Evolutionary conservation across 768 basidiomycete genomes (phyloP), one percentile per base, ranked within the genome.

Genomic region (Coprinopsis strossmayeri): DNA sequence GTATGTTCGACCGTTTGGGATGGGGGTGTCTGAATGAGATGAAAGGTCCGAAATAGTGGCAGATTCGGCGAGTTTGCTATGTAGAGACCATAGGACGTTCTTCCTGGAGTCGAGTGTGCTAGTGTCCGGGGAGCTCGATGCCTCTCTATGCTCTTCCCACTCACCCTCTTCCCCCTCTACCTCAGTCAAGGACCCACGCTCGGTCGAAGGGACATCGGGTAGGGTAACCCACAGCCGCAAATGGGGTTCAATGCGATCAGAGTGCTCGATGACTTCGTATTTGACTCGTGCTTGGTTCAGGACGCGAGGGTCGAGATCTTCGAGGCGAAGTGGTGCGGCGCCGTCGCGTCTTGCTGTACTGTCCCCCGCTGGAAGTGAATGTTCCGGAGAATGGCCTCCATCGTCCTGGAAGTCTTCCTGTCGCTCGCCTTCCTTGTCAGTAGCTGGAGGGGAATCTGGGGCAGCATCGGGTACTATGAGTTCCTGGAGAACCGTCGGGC

Each of bases 241-340:
- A 21, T 75, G 74, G 1, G 84, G 81, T 46, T 81, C 76, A 35
- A 79, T 72, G 23, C 65, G 65, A 25, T 76, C 71, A 1, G 73
- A 68, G 25, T 68, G 64, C 24, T 62, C 65, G 37, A 65, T 66
- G 45, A 87, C 64, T 61, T 87, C 83, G 56, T 87, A 88, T 3
- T 74, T 63, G 20, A 81, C 71, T 46, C 59, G 62, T 41, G 55
- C 64, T 12, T 18, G 42, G 23, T 45, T 23, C 1, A 26, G 15
- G 9, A 39, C 39, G 56, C 32, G 42, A 21, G 15, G 53, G 44
- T 41, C 21, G 38, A 27, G 9, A 49, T 34, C 24, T 45, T 48
- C 41, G 9, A 42, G 42, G 42, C 20, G 32, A 30, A 25, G 34
- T 35, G 11, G 18, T 9, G 12, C n/a, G n/a, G n/a, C n/a, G n/a